These are phyloP conservation scores for Botrytis medusae DNA, from an alignment of 2,329 filamentous ascomycete species.

Conservation along the genomic window DNA sequence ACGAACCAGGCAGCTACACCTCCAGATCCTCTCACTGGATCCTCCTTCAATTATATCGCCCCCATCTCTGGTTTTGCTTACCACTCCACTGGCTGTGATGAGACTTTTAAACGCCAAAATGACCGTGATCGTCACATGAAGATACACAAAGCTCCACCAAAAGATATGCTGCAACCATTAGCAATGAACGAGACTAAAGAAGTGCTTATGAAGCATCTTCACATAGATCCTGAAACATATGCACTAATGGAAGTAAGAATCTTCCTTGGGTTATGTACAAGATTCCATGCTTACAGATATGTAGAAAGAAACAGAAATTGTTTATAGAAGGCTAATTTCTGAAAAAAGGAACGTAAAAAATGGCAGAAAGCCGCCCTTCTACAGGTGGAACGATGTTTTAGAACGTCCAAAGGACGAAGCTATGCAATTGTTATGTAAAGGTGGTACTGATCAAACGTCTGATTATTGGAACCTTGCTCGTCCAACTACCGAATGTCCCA, in stretches of 20 bases:
- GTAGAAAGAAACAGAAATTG: constrained; percentile 37
- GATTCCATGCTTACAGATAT: not conserved
- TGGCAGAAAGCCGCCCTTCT: constrained; percentile 27
- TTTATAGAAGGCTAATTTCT: constrained; percentile 37
- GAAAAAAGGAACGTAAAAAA: constrained; percentile 4
- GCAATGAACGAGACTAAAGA: constrained; percentile 37
- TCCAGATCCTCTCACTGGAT: too few relatives aligned
- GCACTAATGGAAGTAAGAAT: constrained; percentile 37
- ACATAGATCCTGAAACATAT: constrained; percentile 33
- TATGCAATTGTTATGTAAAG: constrained; percentile 30
- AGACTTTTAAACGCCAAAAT: too few relatives aligned
- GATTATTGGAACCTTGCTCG: constrained; percentile 36
- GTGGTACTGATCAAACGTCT: constrained; percentile 28
- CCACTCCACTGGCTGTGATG: too few relatives aligned
- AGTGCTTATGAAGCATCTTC: constrained; percentile 34
- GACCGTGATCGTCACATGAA: too few relatives aligned
- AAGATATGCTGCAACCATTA: constrained; percentile 24
- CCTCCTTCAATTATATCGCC: too few relatives aligned
- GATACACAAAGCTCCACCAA: not conserved
- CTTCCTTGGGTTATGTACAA: not conserved
- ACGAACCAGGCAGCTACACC: not conserved
- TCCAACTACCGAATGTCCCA: constrained; percentile 29
- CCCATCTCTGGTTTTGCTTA: too few relatives aligned
- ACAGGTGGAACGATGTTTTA: constrained; percentile 37
- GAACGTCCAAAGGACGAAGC: constrained; percentile 37